Conservation (phyloP, 169 alveolate genomes). For the Plasmodium billcollinsi region DNA sequence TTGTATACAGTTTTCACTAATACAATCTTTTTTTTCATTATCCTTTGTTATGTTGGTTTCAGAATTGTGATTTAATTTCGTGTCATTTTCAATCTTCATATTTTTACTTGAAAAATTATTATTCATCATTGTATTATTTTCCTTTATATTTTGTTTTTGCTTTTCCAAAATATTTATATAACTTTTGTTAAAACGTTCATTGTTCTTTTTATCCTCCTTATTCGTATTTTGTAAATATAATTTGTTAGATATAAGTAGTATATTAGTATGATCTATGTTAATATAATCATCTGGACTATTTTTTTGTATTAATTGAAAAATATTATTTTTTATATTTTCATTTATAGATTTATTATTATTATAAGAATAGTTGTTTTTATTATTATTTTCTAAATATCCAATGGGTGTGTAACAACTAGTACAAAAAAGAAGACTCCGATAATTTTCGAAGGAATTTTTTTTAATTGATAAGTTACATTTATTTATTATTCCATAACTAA, state of each 20-base stretch:
- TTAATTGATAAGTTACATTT: constrained; percentile 16
- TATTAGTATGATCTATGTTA: neutral
- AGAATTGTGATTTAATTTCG: neutral
- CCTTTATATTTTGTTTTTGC: neutral
- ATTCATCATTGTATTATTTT: neutral
- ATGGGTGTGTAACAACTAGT: constrained; percentile 23
- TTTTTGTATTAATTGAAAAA: constrained; percentile 4
- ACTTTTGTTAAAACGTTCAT: neutral
- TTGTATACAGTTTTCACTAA: neutral
- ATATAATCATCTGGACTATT: constrained; percentile 1
- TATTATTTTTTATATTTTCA: constrained; percentile 12
- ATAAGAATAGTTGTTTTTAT: neutral
- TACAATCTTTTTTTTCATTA: neutral
- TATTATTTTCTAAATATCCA: constrained; percentile 57
- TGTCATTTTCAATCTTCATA: neutral
- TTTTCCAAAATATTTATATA: neutral
- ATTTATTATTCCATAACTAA: constrained; percentile 39
- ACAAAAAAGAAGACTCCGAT: constrained; percentile 47
- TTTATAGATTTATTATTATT: constrained; percentile 4
- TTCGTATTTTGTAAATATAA: neutral
- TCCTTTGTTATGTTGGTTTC: neutral
- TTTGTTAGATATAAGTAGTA: neutral
- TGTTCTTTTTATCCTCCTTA: too few species aligned
- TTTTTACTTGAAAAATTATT: neutral
- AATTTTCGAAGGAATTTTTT: neutral